Conservation (phyloP, 116 monocot species). For the Posidonia oceanica region DNA sequence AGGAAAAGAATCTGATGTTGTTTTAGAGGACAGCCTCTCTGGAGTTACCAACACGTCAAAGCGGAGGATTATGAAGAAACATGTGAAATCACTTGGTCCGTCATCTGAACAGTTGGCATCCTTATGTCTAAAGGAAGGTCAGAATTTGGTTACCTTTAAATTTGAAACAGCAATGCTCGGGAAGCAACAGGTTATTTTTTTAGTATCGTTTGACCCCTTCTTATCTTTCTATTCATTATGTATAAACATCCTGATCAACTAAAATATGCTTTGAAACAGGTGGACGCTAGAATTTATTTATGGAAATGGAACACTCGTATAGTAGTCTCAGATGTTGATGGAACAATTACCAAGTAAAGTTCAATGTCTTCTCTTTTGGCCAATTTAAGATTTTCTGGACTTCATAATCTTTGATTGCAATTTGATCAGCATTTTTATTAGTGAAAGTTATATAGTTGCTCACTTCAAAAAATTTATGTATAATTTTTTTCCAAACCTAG, state of each 20-base stretch:
- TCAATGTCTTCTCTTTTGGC: constrained; percentile 1
- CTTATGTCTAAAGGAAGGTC: constrained; percentile 77
- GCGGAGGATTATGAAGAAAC: constrained; percentile 23
- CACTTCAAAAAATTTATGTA: too few species aligned
- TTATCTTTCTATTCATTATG: constrained; percentile 2
- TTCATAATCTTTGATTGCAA: neutral
- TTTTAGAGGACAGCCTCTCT: constrained; percentile 8
- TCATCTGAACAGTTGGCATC: constrained; percentile 74
- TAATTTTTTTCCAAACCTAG: too few species aligned
- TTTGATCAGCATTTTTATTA: too few species aligned
- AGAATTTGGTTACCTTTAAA: constrained; percentile 61
- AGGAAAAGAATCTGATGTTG: constrained; percentile 1
- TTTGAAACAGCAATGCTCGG: constrained; percentile 90
- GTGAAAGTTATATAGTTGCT: too few species aligned
- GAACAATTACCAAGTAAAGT: constrained; percentile 89
- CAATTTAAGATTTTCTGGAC: neutral
- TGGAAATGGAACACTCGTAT: constrained; percentile 92
- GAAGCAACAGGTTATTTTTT: constrained; percentile 47
- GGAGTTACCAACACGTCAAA: constrained; percentile 12
- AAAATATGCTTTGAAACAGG: constrained; percentile 26
- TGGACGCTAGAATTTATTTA: constrained; percentile 80
- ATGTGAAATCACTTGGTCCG: constrained; percentile 45
- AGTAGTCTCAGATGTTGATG: constrained; percentile 97
- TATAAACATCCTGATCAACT: neutral
- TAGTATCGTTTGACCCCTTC: neutral